Base-by-base conservation (phyloP, 2,329 filamentous ascomycete genomes). In the Stagonosporopsis vannaccii region DNA sequence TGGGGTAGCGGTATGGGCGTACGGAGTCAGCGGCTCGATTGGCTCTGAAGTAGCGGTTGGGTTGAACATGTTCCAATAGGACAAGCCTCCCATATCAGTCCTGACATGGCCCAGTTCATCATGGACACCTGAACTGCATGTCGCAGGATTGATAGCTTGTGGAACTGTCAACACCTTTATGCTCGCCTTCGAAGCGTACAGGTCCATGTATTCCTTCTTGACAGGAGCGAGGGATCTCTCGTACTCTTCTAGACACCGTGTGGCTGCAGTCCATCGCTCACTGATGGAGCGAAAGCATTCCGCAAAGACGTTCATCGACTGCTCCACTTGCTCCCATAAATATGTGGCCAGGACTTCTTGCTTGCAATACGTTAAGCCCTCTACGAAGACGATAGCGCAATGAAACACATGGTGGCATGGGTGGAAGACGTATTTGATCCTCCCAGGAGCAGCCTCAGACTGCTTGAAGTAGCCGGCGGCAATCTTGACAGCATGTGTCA, bases 391-490 rank as follows among this genome's bases (percentile, higher is more conserved):
- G 9, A 71, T 59, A 7, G 72, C 72, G 30, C 65, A 69, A 12
- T 68, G 68, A 60, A 74, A 75, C 2, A 71, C 66, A 37, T 75
- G 71, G 35, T 75, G 73, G 22, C 71, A 74, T 13, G 72, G 71
- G 51, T 75, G 73, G 45, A 75, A 75, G 15, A 75, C 73, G 48
- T 75, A 75, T 66, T 75, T 75, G 57, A 74, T 74, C 47, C 70
- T 66, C 12, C 72, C 73, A 25, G 66, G 66, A 33, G 70, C 68
- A 36, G 69, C 67, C 39, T 74, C 71, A 30, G 66, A 66, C 58
- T 75, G 73, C 30, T 66, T 61, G 47, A 65, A 69, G 39, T 75
- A 75, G 8, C 69, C 70, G 12, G 69, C 66, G 4, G 72, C 72
- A n/a, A 75, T 69, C 30, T 68, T 60, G 25, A 74, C 69, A 41